Evolutionary conservation across 2,329 filamentous ascomycete genomes (phyloP), one percentile per base, ranked within the genome.

Genomic region (Sodiomyces alkalinus): DNA sequence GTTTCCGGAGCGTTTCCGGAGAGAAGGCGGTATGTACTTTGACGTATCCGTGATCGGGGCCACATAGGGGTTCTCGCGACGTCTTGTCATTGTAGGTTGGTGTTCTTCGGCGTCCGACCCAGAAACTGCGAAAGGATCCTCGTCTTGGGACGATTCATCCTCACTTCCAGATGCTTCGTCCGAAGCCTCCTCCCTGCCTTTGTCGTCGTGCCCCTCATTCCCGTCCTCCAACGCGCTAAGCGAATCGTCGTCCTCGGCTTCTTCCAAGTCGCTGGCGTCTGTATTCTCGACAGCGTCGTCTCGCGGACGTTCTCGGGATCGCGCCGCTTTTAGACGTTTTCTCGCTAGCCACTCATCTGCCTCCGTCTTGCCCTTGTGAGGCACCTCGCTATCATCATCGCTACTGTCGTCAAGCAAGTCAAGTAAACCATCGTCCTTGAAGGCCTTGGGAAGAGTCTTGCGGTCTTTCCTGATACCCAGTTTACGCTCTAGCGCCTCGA

Each of bases 21-120:
- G 57, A 1, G 86, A 92, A 3, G 87, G 90, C 2, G 90, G 87
- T 3, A 94, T 66, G 42, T 98, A 98, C 66, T 92, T 93, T 11
- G 47, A 24, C 11, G 29, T 44, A 13, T 56, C 56, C 2, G 53
- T 51, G 2, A 57, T 49, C 4, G 87, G 87, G 3, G 87, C 79
- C 28, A 87, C 62, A 41, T 93, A 96, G 4, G 87, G 87, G 40
- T 96, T 94, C 49, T 96, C 87, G 34, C 73, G 67, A 32, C 63
- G 51, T 35, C 59, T 62, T 36, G 58, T 62, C 23, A 48, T 48
- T n/a, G 47, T 38, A 17, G 49, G 47, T 28, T 53, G 46, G 18
- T 38, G 25, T 34, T 42, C 39, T 18, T 46, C 42, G 4, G 35
- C 40, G 5, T 49, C 49, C 2, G 49, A 48, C 7, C 50, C 51